Conservation (phyloP, 2,329 filamentous ascomycete genomes). For the Pseudocercospora cruenta region DNA sequence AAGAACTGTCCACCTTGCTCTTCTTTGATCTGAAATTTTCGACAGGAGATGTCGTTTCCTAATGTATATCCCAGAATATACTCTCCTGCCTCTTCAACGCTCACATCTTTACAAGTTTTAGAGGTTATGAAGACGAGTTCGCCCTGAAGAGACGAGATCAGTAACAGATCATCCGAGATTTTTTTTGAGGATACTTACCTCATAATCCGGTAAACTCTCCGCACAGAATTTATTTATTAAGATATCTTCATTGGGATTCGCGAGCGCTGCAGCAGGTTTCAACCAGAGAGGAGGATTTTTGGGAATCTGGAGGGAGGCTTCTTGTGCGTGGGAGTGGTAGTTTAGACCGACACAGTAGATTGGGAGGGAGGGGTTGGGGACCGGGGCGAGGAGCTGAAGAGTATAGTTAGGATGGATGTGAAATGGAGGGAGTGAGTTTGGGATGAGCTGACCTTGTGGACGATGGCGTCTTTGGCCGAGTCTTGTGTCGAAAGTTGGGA, state of each 20-base stretch:
- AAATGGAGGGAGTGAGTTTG: not conserved
- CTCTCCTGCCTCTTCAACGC: conserved; percentile 47
- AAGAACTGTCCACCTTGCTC: conserved; percentile 58
- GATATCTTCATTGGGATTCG: conserved; percentile 20
- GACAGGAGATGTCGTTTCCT: conserved; percentile 60
- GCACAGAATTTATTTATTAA: conserved; percentile 17
- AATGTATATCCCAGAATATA: conserved; percentile 60
- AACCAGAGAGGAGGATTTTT: conserved; percentile 19
- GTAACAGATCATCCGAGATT: too few relatives aligned
- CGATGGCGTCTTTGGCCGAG: not conserved
- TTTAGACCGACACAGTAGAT: conserved; percentile 24
- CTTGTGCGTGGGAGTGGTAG: conserved; percentile 16
- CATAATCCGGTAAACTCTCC: conserved; percentile 16
- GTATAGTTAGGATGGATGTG: not conserved
- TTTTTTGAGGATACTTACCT: too few relatives aligned
- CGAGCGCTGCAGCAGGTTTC: conserved; percentile 20
- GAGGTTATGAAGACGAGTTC: conserved; percentile 22
- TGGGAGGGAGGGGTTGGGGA: conserved; percentile 11
- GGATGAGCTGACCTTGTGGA: not conserved
- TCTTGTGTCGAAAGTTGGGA: not conserved
- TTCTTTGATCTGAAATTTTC: conserved; percentile 58
- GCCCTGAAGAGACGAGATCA: too few relatives aligned
- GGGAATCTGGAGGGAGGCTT: conserved; percentile 8
- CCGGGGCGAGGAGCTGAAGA: conserved; percentile 15
- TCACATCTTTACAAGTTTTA: conserved; percentile 46